Evolutionary conservation across 148 eudicot genomes (phyloP).

Genomic region (Cornus kousa): DNA sequence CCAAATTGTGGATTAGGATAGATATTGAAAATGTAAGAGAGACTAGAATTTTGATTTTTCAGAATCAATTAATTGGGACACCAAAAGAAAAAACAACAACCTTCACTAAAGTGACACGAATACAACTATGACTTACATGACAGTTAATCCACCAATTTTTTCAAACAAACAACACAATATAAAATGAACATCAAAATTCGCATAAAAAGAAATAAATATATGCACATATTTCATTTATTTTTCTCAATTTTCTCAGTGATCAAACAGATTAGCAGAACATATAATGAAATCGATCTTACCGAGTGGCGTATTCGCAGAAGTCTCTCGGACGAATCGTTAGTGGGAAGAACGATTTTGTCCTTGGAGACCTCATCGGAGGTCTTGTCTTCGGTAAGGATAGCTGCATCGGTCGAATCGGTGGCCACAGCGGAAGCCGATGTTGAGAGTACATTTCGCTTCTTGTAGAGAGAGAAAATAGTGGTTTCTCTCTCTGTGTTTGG

Average conservation of each 20-base stretch:
- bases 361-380: slow-evolving; percentile 21
- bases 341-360: slow-evolving; percentile 63
- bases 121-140: no score
- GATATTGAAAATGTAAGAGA: no score
- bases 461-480: slow-evolving; percentile 18
- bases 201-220: no score
- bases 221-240: background rate
- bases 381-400: slow-evolving; percentile 13
- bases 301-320: slow-evolving; percentile 86
- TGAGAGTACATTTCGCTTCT: slow-evolving; percentile 25
- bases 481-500: slow-evolving; percentile 6
- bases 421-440: slow-evolving; percentile 34
- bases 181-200: no score
- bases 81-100: no score
- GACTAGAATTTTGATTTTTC: no score
- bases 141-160: no score
- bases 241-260: background rate
- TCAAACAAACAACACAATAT: no score
- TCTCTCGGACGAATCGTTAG: slow-evolving; percentile 63
- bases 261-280: background rate
- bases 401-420: slow-evolving; percentile 27
- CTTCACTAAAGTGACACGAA: no score
- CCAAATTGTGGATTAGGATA: no score
- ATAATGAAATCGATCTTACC: slow-evolving; percentile 33
- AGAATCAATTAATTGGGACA: background rate